A percentile compares a stretch with the other conserved stretches of the same genome.
Evolutionary conservation across 345 rosid genomes (phyloP).

Genomic region (Zanthoxylum bungeanum): DNA sequence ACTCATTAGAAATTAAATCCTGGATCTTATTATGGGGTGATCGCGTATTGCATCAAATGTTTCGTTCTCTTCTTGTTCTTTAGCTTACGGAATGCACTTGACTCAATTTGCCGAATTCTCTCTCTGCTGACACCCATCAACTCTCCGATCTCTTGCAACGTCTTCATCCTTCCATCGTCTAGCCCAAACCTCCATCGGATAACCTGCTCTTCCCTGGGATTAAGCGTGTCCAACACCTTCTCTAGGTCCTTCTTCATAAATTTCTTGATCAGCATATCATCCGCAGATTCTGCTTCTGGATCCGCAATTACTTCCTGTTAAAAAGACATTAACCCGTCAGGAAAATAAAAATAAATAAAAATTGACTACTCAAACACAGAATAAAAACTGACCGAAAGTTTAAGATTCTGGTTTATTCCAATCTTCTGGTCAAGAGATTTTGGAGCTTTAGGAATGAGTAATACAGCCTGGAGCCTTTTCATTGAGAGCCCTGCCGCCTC

Average conservation of each 20-base stretch:
- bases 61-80: slow-evolving; percentile 74
- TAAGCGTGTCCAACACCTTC: slow-evolving; percentile 70
- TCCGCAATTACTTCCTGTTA: slow-evolving; percentile 80
- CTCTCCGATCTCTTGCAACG: slow-evolving; percentile 94
- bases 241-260: slow-evolving; percentile 83
- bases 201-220: slow-evolving; percentile 72
- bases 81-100: slow-evolving; percentile 72
- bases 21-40: slow-evolving; percentile 7
- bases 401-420: slow-evolving; percentile 68
- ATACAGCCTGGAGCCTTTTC: slow-evolving; percentile 77
- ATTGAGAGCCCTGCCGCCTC: slow-evolving; percentile 83
- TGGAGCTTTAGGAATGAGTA: slow-evolving; percentile 78
- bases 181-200: slow-evolving; percentile 87
- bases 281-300: slow-evolving; percentile 75
- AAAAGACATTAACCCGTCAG: slow-evolving; percentile 5
- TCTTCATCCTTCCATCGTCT: slow-evolving; percentile 86
- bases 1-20: slow-evolving; percentile 1
- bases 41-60: slow-evolving; percentile 69
- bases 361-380: neutral
- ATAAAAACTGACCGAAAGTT: slow-evolving; percentile 63
- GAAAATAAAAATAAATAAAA: neutral
- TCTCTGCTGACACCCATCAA: slow-evolving; percentile 84
- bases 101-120: slow-evolving; percentile 86
- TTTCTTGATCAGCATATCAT: slow-evolving; percentile 61
- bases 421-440: slow-evolving; percentile 88